Percentiles rank a stretch among this genome's conserved stretches.
These are phyloP conservation scores for Tetrapisispora taiwanensis DNA, from an alignment of 805 yeast species.

Conservation along the genomic window DNA sequence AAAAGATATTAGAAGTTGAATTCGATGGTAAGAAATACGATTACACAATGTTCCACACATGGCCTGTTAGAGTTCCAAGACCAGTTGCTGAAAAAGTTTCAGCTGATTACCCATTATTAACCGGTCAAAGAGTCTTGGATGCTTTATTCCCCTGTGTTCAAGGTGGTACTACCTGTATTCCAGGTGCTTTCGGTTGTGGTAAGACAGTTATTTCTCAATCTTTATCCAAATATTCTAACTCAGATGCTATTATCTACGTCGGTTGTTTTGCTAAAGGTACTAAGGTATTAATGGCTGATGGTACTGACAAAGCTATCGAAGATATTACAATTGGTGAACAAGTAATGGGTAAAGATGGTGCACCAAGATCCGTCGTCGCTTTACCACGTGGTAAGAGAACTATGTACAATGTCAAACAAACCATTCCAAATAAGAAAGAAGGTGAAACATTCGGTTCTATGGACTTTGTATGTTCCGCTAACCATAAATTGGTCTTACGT, in stretches of 20 bases:
- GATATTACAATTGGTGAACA: slow-evolving; percentile 30
- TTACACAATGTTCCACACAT: slow-evolving; percentile 93
- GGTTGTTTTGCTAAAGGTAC: slow-evolving; percentile 48
- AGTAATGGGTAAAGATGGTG: slow-evolving; percentile 39
- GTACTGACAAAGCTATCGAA: slow-evolving; percentile 30
- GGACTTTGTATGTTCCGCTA: slow-evolving; percentile 27
- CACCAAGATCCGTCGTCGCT: slow-evolving; percentile 33
- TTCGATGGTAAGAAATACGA: slow-evolving; percentile 75
- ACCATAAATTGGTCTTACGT: slow-evolving; percentile 26
- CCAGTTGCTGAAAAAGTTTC: slow-evolving; percentile 91
- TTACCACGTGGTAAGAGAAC: slow-evolving; percentile 37
- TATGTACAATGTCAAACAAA: slow-evolving; percentile 32
- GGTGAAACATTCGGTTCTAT: not conserved
- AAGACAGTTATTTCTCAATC: slow-evolving; percentile 98
- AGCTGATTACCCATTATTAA: slow-evolving; percentile 89
- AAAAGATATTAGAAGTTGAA: slow-evolving; percentile 84
- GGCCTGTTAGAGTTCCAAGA: slow-evolving; percentile 99
- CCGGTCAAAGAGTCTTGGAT: slow-evolving; percentile 98
- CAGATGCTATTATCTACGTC: slow-evolving; percentile 90
- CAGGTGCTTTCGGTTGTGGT: slow-evolving; percentile 99
- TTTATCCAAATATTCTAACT: slow-evolving; percentile 91
- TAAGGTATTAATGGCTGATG: slow-evolving; percentile 37
- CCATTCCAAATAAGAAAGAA: slow-evolving; percentile 5
- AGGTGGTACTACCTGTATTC: slow-evolving; percentile 99
- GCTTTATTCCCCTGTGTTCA: slow-evolving; percentile 98